Base-by-base conservation (phyloP, 106 monocot genomes). In the Dioscorea dumetorum region DNA sequence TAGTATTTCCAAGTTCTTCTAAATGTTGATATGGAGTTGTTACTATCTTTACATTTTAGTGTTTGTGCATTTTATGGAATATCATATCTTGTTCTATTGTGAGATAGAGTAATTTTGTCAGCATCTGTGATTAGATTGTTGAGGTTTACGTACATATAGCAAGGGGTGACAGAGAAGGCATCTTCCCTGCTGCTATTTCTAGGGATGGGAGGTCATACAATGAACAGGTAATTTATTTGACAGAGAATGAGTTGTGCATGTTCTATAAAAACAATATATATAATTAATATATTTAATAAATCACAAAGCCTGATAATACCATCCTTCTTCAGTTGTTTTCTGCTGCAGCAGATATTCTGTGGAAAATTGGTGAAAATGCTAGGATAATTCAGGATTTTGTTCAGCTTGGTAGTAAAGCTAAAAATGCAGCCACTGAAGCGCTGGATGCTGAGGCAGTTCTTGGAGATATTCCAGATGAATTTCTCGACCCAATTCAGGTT, bases 401-500 rank as follows among this genome's bases (percentile, higher is more conserved):
- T 65, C 78, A 83, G 48, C 86, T 97, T 72, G 97, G 84, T 67
- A 67, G 35, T n/a, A 87, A 79, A 84, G 84, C 81, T 1, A 97
- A 87, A 87, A 52, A 71, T 62, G 92, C 97, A 28, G 91, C 97
- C 66, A 77, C 89, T 72, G 92, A 92, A 75, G 97, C 97, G 18
- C 79, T 85, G 87, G 92, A 97, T 90, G 75, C 88, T 54, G 97
- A 97, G 77, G 86, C 84, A 51, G 65, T 67, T 18, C 97, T 97
- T 73, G 97, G 97, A 15, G 97, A 97, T 48, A 92, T 97, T 64
- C 97, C 97, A 34, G 97, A 97, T 63, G 97, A 97, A 83, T 97
- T 97, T 70, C 78, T 97, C n/a, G 97, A 97, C 62, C 97, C 97
- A 34, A 97, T 97, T 75, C 97, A 97, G 97, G 97, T 97, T 53